These are phyloP conservation scores for Chaetomium strumarium DNA, from an alignment of 2,329 filamentous ascomycete genomes.

Conservation along the genomic window DNA sequence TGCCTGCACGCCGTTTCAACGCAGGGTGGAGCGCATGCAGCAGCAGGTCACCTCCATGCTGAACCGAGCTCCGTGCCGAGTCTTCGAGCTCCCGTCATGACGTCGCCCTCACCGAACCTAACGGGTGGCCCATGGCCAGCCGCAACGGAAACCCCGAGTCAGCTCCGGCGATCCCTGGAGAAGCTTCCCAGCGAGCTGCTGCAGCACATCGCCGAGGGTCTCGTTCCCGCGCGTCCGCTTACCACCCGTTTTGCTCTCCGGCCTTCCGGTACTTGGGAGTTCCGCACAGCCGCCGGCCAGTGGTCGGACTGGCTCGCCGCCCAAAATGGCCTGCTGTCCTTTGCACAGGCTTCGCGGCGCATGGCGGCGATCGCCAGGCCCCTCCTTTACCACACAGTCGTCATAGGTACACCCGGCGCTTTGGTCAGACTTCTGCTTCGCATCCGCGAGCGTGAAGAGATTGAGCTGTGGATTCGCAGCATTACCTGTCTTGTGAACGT, in stretches of 20 bases:
- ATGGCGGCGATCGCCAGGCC: conserved; percentile 25
- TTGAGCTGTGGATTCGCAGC: conserved; percentile 23
- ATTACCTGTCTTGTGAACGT: conserved; percentile 25
- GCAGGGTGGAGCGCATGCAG: neutral
- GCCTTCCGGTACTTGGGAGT: conserved; percentile 24
- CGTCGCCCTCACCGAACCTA: conserved; percentile 15
- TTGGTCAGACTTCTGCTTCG: conserved; percentile 22
- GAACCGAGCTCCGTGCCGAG: neutral
- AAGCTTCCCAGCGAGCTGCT: conserved; percentile 25
- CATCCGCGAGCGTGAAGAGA: conserved; percentile 17
- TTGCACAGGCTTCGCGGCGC: conserved; percentile 24
- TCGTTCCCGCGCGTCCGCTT: conserved; percentile 20
- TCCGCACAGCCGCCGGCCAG: conserved; percentile 23
- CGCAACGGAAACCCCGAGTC: neutral
- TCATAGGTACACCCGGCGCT: conserved; percentile 20
- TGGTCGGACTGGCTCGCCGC: conserved; percentile 23
- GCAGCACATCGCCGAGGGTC: conserved; percentile 23
- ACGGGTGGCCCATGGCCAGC: conserved; percentile 6
- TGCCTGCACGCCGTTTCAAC: neutral
- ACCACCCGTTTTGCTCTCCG: conserved; percentile 27
- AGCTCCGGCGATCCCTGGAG: conserved; percentile 15
- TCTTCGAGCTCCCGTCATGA: conserved; percentile 7
- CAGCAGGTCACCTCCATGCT: neutral
- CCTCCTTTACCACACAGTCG: conserved; percentile 25
- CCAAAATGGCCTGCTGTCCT: conserved; percentile 20